phyloP scores from a whole-genome alignment of 192 early-diverging fungal genomes.

The Coemansia sp. region DNA sequence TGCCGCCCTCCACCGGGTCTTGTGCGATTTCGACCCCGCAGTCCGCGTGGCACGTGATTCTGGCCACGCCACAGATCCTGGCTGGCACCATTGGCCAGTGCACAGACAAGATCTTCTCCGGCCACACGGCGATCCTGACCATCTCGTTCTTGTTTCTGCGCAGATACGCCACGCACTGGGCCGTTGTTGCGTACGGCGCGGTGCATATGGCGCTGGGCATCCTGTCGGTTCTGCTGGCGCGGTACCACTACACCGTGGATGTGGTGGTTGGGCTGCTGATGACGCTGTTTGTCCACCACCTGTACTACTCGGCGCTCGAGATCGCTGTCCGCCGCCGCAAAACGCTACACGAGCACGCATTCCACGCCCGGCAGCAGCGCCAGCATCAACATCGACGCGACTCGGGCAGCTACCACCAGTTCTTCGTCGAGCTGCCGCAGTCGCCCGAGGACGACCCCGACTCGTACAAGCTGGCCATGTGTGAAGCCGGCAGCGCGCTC shows the following conservation, averaged over 20 bases:
- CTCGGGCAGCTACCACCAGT: not conserved
- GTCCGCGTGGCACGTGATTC: constrained; percentile 50
- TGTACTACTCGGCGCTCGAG: constrained; percentile 59
- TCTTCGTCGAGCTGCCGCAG: not conserved
- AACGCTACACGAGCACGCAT: not conserved
- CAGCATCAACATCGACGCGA: not conserved
- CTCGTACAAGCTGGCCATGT: not conserved
- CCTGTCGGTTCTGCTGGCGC: constrained; percentile 57
- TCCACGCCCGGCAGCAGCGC: not conserved
- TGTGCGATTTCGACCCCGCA: constrained; percentile 50
- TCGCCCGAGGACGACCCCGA: not conserved
- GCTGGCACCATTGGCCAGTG: constrained; percentile 58
- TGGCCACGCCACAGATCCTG: constrained; percentile 52
- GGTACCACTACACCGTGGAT: constrained; percentile 67
- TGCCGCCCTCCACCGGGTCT: constrained; percentile 54
- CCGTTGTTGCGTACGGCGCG: constrained; percentile 43
- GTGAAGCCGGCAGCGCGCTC: not conserved
- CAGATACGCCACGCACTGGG: constrained; percentile 56
- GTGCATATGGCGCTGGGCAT: constrained; percentile 50
- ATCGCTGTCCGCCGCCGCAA: constrained; percentile 18
- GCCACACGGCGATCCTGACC: constrained; percentile 62
- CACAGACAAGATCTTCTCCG: constrained; percentile 68
- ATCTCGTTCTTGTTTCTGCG: constrained; percentile 61
- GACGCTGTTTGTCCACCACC: constrained; percentile 58
- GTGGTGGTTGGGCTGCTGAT: constrained; percentile 62